Conservation (phyloP, 305 asterid genomes). For the Rubia peregrina region DNA sequence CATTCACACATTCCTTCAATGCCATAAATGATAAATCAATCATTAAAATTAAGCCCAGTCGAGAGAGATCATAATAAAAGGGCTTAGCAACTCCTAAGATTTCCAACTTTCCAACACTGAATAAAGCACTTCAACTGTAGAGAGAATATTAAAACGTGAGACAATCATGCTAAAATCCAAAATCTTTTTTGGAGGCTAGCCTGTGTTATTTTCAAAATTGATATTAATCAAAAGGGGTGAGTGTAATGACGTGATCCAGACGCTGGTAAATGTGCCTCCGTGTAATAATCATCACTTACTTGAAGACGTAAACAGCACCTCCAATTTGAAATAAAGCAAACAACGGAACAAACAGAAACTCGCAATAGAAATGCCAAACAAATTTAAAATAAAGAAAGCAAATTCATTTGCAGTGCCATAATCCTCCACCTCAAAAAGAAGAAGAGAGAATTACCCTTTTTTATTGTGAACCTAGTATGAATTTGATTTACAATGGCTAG, state of each 20-base stretch:
- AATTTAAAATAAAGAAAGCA: not conserved
- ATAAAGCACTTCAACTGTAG: not conserved
- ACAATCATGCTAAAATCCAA: not conserved
- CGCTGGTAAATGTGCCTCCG: not conserved
- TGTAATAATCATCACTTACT: too few species aligned
- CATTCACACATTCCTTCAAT: not conserved
- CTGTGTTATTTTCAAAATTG: not conserved
- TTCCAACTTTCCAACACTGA: not conserved
- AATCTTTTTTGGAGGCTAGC: not conserved
- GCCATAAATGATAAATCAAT: not conserved
- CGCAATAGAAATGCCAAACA: not conserved
- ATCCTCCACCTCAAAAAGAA: constrained; percentile 3
- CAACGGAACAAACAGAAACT: not conserved
- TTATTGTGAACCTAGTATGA: constrained; percentile 44
- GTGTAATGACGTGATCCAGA: not conserved
- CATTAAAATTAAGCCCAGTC: not conserved
- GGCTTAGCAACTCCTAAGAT: not conserved
- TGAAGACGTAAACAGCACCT: not conserved
- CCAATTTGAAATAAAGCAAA: not conserved
- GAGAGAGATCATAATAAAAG: not conserved
- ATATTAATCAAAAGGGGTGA: not conserved
- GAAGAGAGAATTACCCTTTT: constrained; percentile 50
- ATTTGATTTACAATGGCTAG: constrained; percentile 75
- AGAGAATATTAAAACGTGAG: not conserved
- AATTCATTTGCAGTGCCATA: not conserved